Evolutionary conservation across 2,329 filamentous ascomycete species (phyloP).

Genomic region (Hortaea werneckii): DNA sequence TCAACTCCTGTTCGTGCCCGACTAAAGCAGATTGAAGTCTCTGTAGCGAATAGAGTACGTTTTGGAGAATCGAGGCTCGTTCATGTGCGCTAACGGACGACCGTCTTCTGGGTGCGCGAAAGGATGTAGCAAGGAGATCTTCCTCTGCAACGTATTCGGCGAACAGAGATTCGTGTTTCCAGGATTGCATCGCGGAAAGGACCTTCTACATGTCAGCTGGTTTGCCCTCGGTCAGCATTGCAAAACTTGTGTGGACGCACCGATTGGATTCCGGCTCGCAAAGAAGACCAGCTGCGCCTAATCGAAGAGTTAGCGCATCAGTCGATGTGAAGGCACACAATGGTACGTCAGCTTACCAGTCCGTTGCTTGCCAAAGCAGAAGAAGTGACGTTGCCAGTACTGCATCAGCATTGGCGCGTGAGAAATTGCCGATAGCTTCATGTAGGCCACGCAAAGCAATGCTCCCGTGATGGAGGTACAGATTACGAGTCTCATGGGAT

Average conservation of each 20-base stretch:
- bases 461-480: conserved; percentile 82
- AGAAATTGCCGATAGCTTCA: conserved; percentile 77
- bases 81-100: conserved; percentile 13
- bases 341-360: conserved; percentile 60
- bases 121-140: conserved; percentile 27
- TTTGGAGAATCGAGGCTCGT: conserved; percentile 25
- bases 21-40: conserved; percentile 34
- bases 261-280: conserved; percentile 84
- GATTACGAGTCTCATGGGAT: conserved; percentile 73
- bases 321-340: not conserved
- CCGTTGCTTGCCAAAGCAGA: conserved; percentile 89
- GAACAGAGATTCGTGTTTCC: conserved; percentile 84
- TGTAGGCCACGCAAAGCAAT: conserved; percentile 79
- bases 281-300: conserved; percentile 84
- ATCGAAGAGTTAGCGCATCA: conserved; percentile 8
- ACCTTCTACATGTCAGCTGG: conserved; percentile 43
- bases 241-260: conserved; percentile 42
- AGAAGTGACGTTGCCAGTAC: conserved; percentile 85
- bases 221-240: no score
- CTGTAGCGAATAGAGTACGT: conserved; percentile 33
- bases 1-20: conserved; percentile 36
- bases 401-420: conserved; percentile 76
- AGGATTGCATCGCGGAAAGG: conserved; percentile 76
- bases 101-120: conserved; percentile 9
- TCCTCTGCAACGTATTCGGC: conserved; percentile 72